Percentiles rank a stretch among this genome's conserved stretches.
Conservation (phyloP, 2,329 filamentous ascomycete genomes). For the Cyclaneusma minus region DNA sequence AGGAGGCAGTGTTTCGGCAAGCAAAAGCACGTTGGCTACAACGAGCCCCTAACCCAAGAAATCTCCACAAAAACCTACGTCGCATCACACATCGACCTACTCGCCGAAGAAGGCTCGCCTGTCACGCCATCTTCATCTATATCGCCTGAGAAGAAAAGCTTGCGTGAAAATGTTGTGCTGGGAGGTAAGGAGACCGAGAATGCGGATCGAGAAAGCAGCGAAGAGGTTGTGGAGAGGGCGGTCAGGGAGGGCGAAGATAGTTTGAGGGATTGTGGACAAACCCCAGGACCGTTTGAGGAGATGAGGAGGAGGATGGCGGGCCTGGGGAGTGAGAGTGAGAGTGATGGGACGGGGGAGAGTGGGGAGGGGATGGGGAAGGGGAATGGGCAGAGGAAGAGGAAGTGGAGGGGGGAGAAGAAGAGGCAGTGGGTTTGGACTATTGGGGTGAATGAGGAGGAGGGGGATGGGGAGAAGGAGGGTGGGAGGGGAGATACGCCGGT, state of each 20-base stretch:
- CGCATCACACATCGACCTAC: constrained; percentile 46
- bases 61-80: constrained; percentile 48
- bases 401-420: constrained; percentile 41
- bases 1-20: constrained; percentile 26
- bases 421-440: constrained; percentile 54
- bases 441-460: constrained; percentile 28
- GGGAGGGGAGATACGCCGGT: constrained; percentile 1
- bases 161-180: constrained; percentile 9
- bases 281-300: constrained; percentile 47
- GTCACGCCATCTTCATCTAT: constrained; percentile 20
- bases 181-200: constrained; percentile 1
- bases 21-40: constrained; percentile 37
- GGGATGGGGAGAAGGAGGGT: constrained; percentile 20
- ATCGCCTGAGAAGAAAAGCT: constrained; percentile 13
- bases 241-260: constrained; percentile 37
- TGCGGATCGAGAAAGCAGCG: constrained; percentile 19
- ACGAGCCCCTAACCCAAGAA: constrained; percentile 45
- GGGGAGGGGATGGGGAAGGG: constrained; percentile 26
- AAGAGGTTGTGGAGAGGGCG: constrained; percentile 30
- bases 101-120: constrained; percentile 39
- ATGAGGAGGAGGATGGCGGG: constrained; percentile 41
- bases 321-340: constrained; percentile 23
- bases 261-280: constrained; percentile 43
- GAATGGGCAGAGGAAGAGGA: constrained; percentile 33
- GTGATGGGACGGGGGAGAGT: neutral